Base-by-base conservation (phyloP, 2,329 filamentous ascomycete genomes). In the Cladosporium halotolerans region DNA sequence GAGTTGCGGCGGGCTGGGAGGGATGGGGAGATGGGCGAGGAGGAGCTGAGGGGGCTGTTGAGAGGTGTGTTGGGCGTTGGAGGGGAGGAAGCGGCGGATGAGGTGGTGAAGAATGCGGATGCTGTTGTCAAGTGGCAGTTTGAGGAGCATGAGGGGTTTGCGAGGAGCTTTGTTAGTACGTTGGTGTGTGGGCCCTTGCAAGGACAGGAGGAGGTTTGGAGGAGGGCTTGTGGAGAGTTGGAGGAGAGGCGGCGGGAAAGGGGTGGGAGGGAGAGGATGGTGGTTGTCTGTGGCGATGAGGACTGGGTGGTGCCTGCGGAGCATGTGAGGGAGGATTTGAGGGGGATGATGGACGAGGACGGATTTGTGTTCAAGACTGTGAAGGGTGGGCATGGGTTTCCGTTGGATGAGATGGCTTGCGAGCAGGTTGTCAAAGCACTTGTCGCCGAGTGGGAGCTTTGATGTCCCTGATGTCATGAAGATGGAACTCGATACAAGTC, bases 101-200 rank as follows among this genome's bases (percentile, higher is more conserved):
- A 57, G 28, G 36, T 53, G 10, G 9, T 28, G 10, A 53, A 38
- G 4, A 53, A 57, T 28, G 36, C 54, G 10, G 11, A 23, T n/a
- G 55, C 45, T 4, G 48, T 58, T 10, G 45, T 56, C 8, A 48
- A 56, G 14, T 63, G 60, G 60, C 60, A 63, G 39, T 62, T 50
- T 31, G 54, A 59, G 9, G 31, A 57, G 8, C 60, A 63, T 40
- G 19, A 54, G 40, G 60, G 60, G 5, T 57, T 58, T 9, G 33
- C 55, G n/a, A 45, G 45, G 18, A 56, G 55, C 40, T 60, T 59
- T 47, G 39, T 54, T n/a, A 51, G 51, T 36, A 57, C 58, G 7
- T n/a, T 61, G 6, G 18, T 48, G 13, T n/a, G 59, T 45, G 60
- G 58, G 9, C 57, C 58, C 1, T 11, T 58, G 4, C 19, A 54